These are phyloP conservation scores for Geotrichum cucujoidarum DNA, from an alignment of 1,139 yeast genomes.

Conservation along the genomic window DNA sequence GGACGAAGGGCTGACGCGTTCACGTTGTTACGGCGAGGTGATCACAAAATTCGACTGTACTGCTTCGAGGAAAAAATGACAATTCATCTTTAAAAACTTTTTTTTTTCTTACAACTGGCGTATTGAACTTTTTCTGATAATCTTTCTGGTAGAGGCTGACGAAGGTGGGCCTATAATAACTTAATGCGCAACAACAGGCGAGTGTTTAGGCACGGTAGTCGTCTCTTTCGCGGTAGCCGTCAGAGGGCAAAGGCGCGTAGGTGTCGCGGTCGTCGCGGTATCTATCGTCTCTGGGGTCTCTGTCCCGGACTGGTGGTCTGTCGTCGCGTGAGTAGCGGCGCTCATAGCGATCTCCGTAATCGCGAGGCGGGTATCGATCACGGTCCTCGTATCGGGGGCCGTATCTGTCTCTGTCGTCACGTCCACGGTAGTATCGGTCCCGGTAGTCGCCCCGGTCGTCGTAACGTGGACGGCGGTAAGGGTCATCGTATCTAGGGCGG, in stretches of 20 bases:
- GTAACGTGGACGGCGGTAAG: conserved; percentile 30
- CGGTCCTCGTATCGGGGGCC: conserved; percentile 15
- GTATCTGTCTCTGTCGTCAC: conserved; percentile 25
- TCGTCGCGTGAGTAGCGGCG: conserved; percentile 26
- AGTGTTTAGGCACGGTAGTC: conserved; percentile 20
- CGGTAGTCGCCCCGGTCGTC: conserved; percentile 28
- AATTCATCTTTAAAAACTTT: not conserved
- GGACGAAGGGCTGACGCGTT: too few species aligned
- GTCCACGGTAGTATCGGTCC: conserved; percentile 29
- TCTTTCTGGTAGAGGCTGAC: too few species aligned
- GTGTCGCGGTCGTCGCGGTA: conserved; percentile 23
- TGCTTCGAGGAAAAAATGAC: too few species aligned
- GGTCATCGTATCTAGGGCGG: conserved; percentile 28
- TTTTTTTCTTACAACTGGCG: too few species aligned
- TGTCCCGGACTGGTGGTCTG: conserved; percentile 24
- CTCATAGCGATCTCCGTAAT: conserved; percentile 23
- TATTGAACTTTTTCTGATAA: too few species aligned
- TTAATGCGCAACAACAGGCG: too few species aligned
- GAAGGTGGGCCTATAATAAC: too few species aligned
- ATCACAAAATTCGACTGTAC: too few species aligned
- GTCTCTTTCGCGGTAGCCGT: conserved; percentile 25
- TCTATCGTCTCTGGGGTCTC: conserved; percentile 23
- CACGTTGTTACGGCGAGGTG: too few species aligned
- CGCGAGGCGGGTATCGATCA: conserved; percentile 20
- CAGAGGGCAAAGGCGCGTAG: conserved; percentile 21